phyloP scores from a whole-genome alignment of 2,329 filamentous ascomycete genomes.

The Neonectria faginata region DNA sequence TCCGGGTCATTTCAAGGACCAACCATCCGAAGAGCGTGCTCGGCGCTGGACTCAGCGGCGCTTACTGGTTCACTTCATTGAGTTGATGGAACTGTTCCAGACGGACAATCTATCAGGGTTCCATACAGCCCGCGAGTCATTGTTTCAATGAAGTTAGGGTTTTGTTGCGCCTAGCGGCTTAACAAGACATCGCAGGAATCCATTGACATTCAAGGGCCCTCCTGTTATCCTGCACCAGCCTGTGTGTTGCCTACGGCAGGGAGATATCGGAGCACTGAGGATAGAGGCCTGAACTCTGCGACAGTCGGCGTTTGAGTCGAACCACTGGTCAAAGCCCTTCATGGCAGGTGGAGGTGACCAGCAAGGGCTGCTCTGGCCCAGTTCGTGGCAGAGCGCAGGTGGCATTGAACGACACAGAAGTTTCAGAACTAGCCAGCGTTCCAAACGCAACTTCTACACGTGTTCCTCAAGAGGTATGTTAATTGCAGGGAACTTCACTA shows the following conservation, averaged over 20 bases:
- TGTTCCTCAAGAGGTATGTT: background rate
- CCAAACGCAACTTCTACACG: conserved; percentile 1
- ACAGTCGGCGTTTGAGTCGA: conserved; percentile 17
- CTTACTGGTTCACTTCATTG: background rate
- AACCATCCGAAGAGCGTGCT: background rate
- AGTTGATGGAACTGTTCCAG: background rate
- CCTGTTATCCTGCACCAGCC: background rate
- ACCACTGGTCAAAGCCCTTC: conserved; percentile 26
- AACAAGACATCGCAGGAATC: conserved; percentile 5
- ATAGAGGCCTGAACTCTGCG: conserved; percentile 22
- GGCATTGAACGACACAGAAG: conserved; percentile 14
- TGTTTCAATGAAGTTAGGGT: conserved; percentile 1
- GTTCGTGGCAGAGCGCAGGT: conserved; percentile 17
- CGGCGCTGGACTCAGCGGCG: background rate
- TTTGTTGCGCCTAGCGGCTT: conserved; percentile 10
- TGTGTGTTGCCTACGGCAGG: conserved; percentile 8
- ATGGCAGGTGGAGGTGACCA: conserved; percentile 26
- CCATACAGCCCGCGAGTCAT: conserved; percentile 5
- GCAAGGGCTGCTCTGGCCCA: conserved; percentile 12
- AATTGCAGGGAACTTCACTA: background rate
- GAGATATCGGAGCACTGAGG: conserved; percentile 8
- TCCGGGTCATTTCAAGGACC: conserved; percentile 3
- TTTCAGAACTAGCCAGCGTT: background rate
- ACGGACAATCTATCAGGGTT: conserved; percentile 9
- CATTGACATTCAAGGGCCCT: background rate